Percentiles rank a stretch among this genome's conserved stretches.
These are phyloP conservation scores for Ophiocordyceps camponoti-saundersi DNA, from an alignment of 2,329 filamentous ascomycete species.

Conservation along the genomic window DNA sequence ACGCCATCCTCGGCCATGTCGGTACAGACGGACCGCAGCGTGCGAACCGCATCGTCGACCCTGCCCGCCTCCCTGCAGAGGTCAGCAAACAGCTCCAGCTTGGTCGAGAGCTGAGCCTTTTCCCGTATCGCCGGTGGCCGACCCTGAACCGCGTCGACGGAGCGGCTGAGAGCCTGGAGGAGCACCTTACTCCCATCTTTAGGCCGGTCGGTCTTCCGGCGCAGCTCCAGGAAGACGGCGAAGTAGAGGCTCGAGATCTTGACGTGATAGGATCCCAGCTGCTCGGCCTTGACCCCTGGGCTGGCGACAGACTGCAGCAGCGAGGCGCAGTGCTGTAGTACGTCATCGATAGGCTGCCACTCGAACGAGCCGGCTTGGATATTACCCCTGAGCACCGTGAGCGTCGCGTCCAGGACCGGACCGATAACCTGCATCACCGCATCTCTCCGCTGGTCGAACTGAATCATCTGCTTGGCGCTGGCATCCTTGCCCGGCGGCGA, in stretches of 20 bases:
- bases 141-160: conserved; percentile 43
- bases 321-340: conserved; percentile 36
- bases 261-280: conserved; percentile 32
- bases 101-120: conserved; percentile 41
- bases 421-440: conserved; percentile 33
- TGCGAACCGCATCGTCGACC: conserved; percentile 37
- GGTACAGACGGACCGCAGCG: conserved; percentile 43
- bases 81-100: conserved; percentile 51
- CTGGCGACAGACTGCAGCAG: conserved; percentile 36
- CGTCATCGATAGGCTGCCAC: conserved; percentile 39
- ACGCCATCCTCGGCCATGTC: conserved; percentile 41
- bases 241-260: conserved; percentile 61
- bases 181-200: conserved; percentile 21
- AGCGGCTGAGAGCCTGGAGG: conserved; percentile 42
- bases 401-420: conserved; percentile 40
- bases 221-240: conserved; percentile 36
- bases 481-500: conserved; percentile 33
- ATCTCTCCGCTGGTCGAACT: conserved; percentile 43
- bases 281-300: conserved; percentile 12
- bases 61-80: conserved; percentile 35
- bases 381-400: conserved; percentile 36
- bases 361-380: conserved; percentile 27
- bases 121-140: conserved; percentile 37
- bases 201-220: conserved; percentile 22
- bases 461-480: conserved; percentile 37